Conservation (phyloP, 768 basidiomycete species). For the Trametes coccinea region DNA sequence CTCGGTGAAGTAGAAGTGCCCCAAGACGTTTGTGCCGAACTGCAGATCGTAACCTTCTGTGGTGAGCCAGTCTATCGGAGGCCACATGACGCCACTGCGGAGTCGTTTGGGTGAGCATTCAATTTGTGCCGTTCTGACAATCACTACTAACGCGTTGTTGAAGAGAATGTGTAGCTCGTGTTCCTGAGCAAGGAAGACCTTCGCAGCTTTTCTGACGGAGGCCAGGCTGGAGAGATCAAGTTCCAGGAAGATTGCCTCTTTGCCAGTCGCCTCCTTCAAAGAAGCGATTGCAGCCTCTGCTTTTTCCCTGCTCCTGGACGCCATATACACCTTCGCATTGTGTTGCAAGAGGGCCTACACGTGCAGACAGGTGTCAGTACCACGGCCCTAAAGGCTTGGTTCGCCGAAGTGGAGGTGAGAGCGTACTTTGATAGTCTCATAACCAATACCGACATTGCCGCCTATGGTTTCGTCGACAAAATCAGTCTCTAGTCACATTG, state of each 20-base stretch:
- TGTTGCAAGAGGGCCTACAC: constrained; percentile 51
- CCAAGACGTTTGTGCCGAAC: constrained; percentile 59
- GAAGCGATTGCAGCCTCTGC: constrained; percentile 51
- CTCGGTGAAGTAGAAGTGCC: constrained; percentile 35
- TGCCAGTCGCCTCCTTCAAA: constrained; percentile 47
- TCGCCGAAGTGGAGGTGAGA: background rate
- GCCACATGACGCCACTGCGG: constrained; percentile 50
- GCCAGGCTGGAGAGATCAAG: constrained; percentile 45
- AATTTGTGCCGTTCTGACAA: background rate
- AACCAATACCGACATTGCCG: constrained; percentile 51
- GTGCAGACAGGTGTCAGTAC: background rate
- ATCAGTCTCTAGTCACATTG: background rate
- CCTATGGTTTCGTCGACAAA: constrained; percentile 4
- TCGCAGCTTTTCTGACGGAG: constrained; percentile 39
- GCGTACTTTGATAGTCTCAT: constrained; percentile 48
- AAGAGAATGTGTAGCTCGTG: constrained; percentile 48
- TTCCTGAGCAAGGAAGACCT: constrained; percentile 46
- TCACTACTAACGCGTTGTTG: constrained; percentile 49
- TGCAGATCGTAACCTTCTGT: constrained; percentile 53
- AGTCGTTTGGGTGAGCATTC: background rate
- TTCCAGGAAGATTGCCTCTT: constrained; percentile 42
- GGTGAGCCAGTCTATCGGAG: constrained; percentile 43
- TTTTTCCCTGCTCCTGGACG: constrained; percentile 47
- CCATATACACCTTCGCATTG: constrained; percentile 70
- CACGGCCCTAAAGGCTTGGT: background rate